Conservation (phyloP, 306 rosid genomes). For the Purshia tridentata region DNA sequence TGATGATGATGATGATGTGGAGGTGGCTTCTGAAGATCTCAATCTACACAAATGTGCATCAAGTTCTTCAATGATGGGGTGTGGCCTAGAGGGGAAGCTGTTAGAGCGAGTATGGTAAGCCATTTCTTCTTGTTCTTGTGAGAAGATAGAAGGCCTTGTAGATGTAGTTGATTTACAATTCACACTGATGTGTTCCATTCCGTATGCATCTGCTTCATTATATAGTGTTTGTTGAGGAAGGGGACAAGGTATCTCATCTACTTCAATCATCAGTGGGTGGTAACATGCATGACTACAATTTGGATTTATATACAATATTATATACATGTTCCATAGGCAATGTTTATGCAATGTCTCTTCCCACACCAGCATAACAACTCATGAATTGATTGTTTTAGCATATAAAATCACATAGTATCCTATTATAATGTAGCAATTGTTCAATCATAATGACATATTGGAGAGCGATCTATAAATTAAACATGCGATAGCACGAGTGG, state of each 20-base stretch:
- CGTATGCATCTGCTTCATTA: not conserved
- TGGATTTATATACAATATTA: slow-evolving; percentile 27
- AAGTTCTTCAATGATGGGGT: slow-evolving; percentile 30
- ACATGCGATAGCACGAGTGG: not conserved
- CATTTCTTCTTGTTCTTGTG: slow-evolving; percentile 9
- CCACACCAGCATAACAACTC: slow-evolving; percentile 30
- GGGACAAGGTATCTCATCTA: slow-evolving; percentile 34
- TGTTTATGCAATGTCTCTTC: slow-evolving; percentile 28
- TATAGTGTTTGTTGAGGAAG: slow-evolving; percentile 1
- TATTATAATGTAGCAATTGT: not conserved
- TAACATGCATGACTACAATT: slow-evolving; percentile 9
- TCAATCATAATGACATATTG: not conserved
- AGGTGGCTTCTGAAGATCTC: slow-evolving; percentile 21
- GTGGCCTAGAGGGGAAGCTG: slow-evolving; percentile 43
- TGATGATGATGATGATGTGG: slow-evolving; percentile 27
- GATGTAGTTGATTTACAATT: slow-evolving; percentile 9
- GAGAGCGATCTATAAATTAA: not conserved
- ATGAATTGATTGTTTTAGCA: not conserved
- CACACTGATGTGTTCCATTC: not conserved
- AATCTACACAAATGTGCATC: slow-evolving; percentile 30
- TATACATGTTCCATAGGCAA: slow-evolving; percentile 13
- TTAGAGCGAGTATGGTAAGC: slow-evolving; percentile 38
- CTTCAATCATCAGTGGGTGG: slow-evolving; percentile 8
- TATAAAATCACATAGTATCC: not conserved
- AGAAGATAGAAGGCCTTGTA: not conserved